phyloP scores from a whole-genome alignment of 2,329 filamentous ascomycete species.

The Claviceps monticola region DNA sequence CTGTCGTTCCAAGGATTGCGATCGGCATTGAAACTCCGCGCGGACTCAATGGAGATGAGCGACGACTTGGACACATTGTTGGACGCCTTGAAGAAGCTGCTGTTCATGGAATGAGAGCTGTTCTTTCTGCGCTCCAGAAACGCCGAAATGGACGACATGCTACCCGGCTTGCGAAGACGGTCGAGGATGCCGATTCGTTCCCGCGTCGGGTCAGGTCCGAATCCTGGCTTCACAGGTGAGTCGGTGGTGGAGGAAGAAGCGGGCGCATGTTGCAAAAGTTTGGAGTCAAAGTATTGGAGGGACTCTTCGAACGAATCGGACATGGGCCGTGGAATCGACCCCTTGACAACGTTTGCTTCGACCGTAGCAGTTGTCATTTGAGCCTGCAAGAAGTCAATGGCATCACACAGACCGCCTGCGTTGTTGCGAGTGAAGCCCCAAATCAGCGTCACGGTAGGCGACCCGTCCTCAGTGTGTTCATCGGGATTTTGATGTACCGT shows the following conservation, averaged over 20 bases:
- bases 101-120: conserved; percentile 67
- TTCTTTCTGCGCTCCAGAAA: conserved; percentile 94
- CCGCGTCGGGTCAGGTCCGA: conserved; percentile 65
- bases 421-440: conserved; percentile 94
- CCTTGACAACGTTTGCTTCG: conserved; percentile 77
- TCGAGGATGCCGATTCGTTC: conserved; percentile 80
- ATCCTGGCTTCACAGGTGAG: conserved; percentile 75
- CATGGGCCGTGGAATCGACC: conserved; percentile 93
- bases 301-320: conserved; percentile 98
- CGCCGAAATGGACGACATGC: conserved; percentile 89
- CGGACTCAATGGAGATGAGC: conserved; percentile 89
- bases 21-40: conserved; percentile 77
- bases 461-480: conserved; percentile 42
- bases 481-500: conserved; percentile 53
- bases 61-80: conserved; percentile 88
- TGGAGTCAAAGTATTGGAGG: conserved; percentile 91
- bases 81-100: conserved; percentile 84
- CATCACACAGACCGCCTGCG: conserved; percentile 85
- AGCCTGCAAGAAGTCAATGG: conserved; percentile 84
- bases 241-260: conserved; percentile 66
- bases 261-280: conserved; percentile 85
- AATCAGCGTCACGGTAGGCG: conserved; percentile 47
- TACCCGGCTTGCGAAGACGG: conserved; percentile 84
- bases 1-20: conserved; percentile 98
- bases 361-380: conserved; percentile 78